Base-by-base conservation (phyloP, 306 rosid genomes). In the Cucurbita ficifolia region DNA sequence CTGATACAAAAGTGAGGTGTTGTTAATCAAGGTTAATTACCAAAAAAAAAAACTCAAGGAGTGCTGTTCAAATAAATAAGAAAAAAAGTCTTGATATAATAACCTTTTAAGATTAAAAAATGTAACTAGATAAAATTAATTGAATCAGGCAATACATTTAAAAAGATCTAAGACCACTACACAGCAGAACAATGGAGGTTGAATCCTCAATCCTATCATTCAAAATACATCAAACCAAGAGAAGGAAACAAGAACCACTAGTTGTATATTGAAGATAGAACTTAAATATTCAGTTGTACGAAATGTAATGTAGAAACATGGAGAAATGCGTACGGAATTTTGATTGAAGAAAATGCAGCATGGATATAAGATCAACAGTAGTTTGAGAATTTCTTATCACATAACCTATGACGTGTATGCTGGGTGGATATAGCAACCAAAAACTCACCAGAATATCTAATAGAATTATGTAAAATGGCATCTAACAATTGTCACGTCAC, bases 1-100 rank as follows among this genome's bases (percentile, higher is more conserved):
- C 97, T 90, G 89, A 77, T 75, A 82, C 72, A 82, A 74, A 65
- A 65, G 52, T 21, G 8, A 65, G 18, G 53, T 24, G 36, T 62
- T 62, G 29, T 40, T 64, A 42, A 65, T 65, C 72, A 12, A 5
- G 36, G 53, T 19, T 19, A 42, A 65, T 35, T 42, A 43, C 52
- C 3, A 24, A 29, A 18, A 65, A 64, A 64, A 0, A 65, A 65
- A 5, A 65, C 72, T 65, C 53, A 65, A 42, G n/a, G 38, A 65
- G 36, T 21, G 35, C 11, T 19, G 35, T 65, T 38, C 70, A 39
- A 36, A 62, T 9, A 36, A 17, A 62, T 7, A 38, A 36, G 21
- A 39, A 38, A 62, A 38, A 39, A 39, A 29, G n/a, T 39, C 70
- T 62, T 9, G 39, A 38, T 16, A 36, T 6, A 21, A 18, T 19